Conservation (phyloP, 129 eudicot species). For the Chrysanthemum makinoi region DNA sequence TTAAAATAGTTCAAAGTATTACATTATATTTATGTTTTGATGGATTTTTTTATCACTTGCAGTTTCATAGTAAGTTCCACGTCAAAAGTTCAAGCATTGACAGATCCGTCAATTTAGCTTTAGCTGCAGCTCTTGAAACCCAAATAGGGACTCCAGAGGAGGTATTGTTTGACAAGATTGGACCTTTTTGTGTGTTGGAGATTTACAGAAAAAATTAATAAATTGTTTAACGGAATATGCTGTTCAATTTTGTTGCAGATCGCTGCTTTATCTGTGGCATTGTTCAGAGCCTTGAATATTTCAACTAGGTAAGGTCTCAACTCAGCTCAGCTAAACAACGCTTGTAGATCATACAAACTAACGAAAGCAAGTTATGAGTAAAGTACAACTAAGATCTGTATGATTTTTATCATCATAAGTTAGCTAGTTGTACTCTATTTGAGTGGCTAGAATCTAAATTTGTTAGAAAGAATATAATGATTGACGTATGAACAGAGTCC, state of each 20-base stretch:
- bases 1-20: not conserved
- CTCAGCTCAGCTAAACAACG: not conserved
- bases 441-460: no score
- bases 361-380: not conserved
- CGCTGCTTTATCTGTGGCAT: constrained; percentile 85
- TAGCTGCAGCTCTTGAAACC: constrained; percentile 63
- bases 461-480: no score
- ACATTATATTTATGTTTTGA: constrained; percentile 7
- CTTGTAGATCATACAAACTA: no score
- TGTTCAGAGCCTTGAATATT: constrained; percentile 79
- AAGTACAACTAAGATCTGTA: not conserved
- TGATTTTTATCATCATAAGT: no score
- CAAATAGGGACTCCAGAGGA: constrained; percentile 85
- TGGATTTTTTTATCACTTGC: constrained; percentile 25
- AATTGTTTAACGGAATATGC: not conserved
- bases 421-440: no score
- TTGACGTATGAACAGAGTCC: no score
- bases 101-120: constrained; percentile 48
- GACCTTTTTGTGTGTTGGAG: constrained; percentile 5
- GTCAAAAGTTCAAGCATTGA: constrained; percentile 50
- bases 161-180: constrained; percentile 35
- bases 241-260: constrained; percentile 52
- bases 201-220: not conserved
- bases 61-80: constrained; percentile 70
- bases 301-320: constrained; percentile 57